These are phyloP conservation scores for Corchorus olitorius DNA, from an alignment of 345 rosid genomes.

Conservation along the genomic window DNA sequence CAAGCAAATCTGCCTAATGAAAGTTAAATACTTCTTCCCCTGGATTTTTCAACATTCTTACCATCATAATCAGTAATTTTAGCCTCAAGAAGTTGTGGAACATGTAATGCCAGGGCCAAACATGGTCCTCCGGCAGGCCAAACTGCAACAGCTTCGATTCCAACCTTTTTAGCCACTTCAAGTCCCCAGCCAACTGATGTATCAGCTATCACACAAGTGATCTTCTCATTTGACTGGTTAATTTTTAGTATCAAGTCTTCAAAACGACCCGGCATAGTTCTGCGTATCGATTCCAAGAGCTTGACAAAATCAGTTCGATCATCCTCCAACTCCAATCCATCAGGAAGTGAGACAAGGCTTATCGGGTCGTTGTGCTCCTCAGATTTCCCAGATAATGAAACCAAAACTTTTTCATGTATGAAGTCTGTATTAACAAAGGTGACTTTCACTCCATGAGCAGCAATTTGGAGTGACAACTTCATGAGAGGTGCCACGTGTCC, in stretches of 20 bases:
- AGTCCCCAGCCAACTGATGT: constrained; percentile 30
- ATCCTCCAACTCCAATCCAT: constrained; percentile 16
- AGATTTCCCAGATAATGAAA: constrained; percentile 15
- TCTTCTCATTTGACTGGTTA: constrained; percentile 18
- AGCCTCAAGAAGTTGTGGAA: constrained; percentile 27
- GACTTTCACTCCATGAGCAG: constrained; percentile 38
- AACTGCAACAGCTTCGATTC: constrained; percentile 18
- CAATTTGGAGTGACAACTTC: constrained; percentile 37
- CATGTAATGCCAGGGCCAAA: constrained; percentile 18
- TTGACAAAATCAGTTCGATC: constrained; percentile 1
- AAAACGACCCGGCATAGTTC: constrained; percentile 19
- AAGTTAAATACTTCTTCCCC: not conserved
- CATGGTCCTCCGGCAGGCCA: constrained; percentile 22
- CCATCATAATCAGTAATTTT: constrained; percentile 28
- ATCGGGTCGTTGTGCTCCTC: not conserved
- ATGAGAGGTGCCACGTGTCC: constrained; percentile 42
- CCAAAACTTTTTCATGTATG: constrained; percentile 24
- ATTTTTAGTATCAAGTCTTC: constrained; percentile 31
- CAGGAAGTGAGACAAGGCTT: constrained; percentile 31
- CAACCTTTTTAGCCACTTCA: constrained; percentile 30
- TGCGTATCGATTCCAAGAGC: not conserved
- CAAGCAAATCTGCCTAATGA: not conserved
- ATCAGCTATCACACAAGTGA: constrained; percentile 37
- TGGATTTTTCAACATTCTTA: constrained; percentile 2
- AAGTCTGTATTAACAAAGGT: constrained; percentile 38